Conservation (phyloP, 2,329 filamentous ascomycete genomes). For the Fusarium circinatum region DNA sequence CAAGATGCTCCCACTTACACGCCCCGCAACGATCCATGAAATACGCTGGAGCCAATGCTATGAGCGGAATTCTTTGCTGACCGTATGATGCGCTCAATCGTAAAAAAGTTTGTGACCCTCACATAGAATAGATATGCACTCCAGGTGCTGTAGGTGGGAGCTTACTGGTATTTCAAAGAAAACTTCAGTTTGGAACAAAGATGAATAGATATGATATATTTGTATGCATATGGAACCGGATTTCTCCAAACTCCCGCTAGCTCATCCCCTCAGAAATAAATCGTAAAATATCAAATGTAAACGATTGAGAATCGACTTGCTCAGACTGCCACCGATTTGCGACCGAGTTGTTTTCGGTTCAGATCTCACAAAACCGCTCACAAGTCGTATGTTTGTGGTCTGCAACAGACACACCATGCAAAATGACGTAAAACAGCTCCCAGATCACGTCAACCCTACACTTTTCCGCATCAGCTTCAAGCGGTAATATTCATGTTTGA, state of each 20-base stretch:
- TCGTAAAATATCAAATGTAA: background rate
- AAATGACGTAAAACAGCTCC: constrained; percentile 29
- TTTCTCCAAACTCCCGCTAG: constrained; percentile 33
- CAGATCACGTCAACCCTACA: constrained; percentile 30
- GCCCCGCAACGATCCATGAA: background rate
- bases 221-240: background rate
- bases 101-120: background rate
- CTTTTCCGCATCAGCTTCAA: constrained; percentile 5
- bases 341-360: background rate
- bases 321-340: background rate
- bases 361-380: background rate
- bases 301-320: constrained; percentile 2
- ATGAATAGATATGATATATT: background rate
- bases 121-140: background rate
- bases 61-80: constrained; percentile 24
- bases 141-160: background rate
- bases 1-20: background rate
- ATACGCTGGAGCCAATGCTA: constrained; percentile 20
- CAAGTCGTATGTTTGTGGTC: constrained; percentile 19
- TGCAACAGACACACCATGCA: background rate
- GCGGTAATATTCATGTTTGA: constrained; percentile 1
- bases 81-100: constrained; percentile 3
- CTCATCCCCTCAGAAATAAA: constrained; percentile 5
- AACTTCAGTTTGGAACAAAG: background rate
- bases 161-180: background rate